These are phyloP conservation scores for Stagonosporopsis tanaceti DNA, from an alignment of 2,329 filamentous ascomycete genomes.

Conservation along the genomic window DNA sequence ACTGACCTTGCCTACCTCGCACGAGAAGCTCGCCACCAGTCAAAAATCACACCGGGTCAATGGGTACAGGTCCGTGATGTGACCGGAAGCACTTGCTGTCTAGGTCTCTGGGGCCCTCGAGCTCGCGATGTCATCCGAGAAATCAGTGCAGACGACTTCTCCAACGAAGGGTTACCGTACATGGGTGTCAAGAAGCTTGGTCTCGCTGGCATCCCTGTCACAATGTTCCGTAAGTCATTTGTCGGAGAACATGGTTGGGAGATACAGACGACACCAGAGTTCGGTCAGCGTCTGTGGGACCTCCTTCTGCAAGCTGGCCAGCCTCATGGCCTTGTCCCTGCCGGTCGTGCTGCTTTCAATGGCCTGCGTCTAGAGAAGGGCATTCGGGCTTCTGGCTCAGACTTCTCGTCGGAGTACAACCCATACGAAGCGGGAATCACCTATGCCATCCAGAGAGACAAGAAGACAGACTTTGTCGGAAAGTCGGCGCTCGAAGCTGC, in stretches of 20 bases:
- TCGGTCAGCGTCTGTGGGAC: conserved; percentile 67
- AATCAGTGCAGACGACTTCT: conserved; percentile 58
- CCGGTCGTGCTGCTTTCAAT: conserved; percentile 66
- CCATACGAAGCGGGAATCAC: conserved; percentile 67
- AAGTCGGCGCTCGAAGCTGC: conserved; percentile 57
- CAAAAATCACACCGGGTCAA: conserved; percentile 49
- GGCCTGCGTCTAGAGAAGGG: conserved; percentile 68
- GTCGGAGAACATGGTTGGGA: conserved; percentile 71
- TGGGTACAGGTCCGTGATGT: conserved; percentile 65
- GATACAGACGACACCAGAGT: conserved; percentile 67
- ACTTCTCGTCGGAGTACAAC: conserved; percentile 68
- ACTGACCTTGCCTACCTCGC: conserved; percentile 63
- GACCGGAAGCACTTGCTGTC: conserved; percentile 66
- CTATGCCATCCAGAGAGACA: conserved; percentile 58
- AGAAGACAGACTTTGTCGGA: conserved; percentile 61
- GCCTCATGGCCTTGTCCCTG: conserved; percentile 64
- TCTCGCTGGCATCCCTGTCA: conserved; percentile 65
- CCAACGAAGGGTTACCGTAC: conserved; percentile 58
- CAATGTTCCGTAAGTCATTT: conserved; percentile 64
- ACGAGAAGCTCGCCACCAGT: conserved; percentile 61
- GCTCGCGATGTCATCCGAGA: conserved; percentile 60
- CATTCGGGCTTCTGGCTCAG: conserved; percentile 63
- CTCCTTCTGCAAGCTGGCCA: conserved; percentile 63
- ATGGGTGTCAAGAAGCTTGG: conserved; percentile 59
- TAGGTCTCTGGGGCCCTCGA: conserved; percentile 69